Evolutionary conservation across 441 rosid genomes (phyloP).

Genomic region (Gossypium trilobum): DNA sequence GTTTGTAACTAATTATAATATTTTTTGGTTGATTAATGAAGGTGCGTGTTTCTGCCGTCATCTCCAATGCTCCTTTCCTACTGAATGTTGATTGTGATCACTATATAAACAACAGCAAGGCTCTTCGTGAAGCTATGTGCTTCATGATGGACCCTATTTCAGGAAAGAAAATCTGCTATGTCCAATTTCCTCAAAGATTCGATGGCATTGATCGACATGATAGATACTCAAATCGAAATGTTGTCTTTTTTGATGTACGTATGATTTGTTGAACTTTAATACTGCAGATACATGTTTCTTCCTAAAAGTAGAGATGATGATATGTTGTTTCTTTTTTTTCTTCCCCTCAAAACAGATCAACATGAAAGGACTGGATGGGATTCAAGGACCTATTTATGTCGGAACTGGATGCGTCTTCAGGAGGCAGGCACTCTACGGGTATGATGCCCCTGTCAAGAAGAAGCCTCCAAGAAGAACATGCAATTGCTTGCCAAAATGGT

Average conservation of each 20-base stretch:
- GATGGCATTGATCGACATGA: slow-evolving; percentile 86
- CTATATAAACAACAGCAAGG: slow-evolving; percentile 84
- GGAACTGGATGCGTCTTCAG: slow-evolving; percentile 97
- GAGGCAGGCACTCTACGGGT: slow-evolving; percentile 86
- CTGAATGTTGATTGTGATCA: slow-evolving; percentile 95
- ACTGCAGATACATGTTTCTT: neutral
- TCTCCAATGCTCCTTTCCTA: slow-evolving; percentile 81
- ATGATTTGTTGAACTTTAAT: neutral
- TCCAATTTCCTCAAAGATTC: slow-evolving; percentile 92
- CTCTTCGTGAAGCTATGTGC: slow-evolving; percentile 93
- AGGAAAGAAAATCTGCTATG: slow-evolving; percentile 81
- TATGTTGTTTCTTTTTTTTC: neutral
- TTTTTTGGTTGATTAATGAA: slow-evolving; percentile 28
- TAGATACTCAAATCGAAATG: slow-evolving; percentile 85
- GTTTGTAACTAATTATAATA: slow-evolving; percentile 9
- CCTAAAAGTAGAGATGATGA: slow-evolving; percentile 7
- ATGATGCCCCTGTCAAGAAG: slow-evolving; percentile 74
- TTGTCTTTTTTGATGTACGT: slow-evolving; percentile 90
- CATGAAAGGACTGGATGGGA: slow-evolving; percentile 94
- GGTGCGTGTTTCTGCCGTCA: slow-evolving; percentile 78
- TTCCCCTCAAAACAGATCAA: slow-evolving; percentile 50
- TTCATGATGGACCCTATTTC: slow-evolving; percentile 92
- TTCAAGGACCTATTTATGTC: slow-evolving; percentile 94
- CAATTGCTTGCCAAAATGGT: slow-evolving; percentile 92
- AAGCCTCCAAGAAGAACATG: slow-evolving; percentile 76